Base-by-base conservation (phyloP, 306 rosid species). In the Canavalia gladiata region DNA sequence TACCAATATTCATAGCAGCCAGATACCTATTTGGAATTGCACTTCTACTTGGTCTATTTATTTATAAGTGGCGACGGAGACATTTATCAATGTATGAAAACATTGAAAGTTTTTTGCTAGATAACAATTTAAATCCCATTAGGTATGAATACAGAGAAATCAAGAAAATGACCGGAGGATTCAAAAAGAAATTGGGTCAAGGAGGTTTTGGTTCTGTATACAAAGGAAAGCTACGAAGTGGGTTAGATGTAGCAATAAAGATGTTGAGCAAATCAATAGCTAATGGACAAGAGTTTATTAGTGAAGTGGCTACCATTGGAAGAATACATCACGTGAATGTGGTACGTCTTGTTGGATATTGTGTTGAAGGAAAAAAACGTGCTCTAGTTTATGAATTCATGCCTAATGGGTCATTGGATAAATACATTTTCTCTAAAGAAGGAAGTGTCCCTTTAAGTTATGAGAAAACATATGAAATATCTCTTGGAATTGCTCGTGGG, bases 331-430 rank as follows among this genome's bases (percentile, higher is more conserved):
- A 66, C 7, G n/a, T 41, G 0, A 66, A 41, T 41, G 72, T 66
- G n/a, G 72, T 66, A 0, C 34, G n/a, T 25, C 72, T 66, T 41
- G n/a, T 66, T 41, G 72, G 72, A 41, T 66, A 66, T 18, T 66
- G 35, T 66, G 34, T 66, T 41, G 33, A 66, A 0, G 1, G 72
- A 7, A 13, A 41, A n/a, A 66, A 18, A 2, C 34, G 51, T n/a
- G 34, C 72, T 66, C 13, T 66, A 7, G 51, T 66, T 41, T 66
- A 78, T 64, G 87, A 84, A 31, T 84, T 31, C 39, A 84, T 84
- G 84, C 18, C 81, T 12, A 78, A 73, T 78, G 74, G 84, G 0
- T 84, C 87, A 5, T 50, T 84, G 0, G 83, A 79, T 39, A 84
- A 67, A 68, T 74, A 68, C 37, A 57, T 84, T 9, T 84, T 79